phyloP scores from a whole-genome alignment of 1,139 yeast species.

The Yamadazyma siamensis region DNA sequence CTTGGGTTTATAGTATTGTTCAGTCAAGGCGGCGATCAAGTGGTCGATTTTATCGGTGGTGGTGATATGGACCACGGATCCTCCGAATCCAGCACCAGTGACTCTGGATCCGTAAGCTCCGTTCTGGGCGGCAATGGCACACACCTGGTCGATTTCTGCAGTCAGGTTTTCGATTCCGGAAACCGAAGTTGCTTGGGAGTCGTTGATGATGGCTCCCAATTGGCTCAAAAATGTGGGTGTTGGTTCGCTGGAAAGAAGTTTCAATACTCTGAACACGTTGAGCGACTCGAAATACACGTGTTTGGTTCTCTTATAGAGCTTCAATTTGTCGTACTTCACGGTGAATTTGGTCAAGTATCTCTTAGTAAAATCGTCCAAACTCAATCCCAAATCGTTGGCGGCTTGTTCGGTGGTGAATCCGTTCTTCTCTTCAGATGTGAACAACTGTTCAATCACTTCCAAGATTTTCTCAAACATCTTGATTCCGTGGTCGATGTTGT shows the following conservation, averaged over 20 bases:
- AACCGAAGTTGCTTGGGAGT: constrained; percentile 52
- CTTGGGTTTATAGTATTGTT: constrained; percentile 46
- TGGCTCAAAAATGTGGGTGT: constrained; percentile 26
- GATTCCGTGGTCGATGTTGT: constrained; percentile 43
- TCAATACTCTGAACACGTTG: constrained; percentile 53
- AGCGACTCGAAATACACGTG: constrained; percentile 67
- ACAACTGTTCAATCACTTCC: constrained; percentile 38
- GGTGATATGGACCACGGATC: constrained; percentile 66
- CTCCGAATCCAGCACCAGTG: constrained; percentile 86
- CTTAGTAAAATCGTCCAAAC: constrained; percentile 40
- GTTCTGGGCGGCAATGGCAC: constrained; percentile 48
- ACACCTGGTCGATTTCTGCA: constrained; percentile 51
- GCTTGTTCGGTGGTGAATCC: constrained; percentile 54
- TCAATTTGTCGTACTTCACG: constrained; percentile 53
- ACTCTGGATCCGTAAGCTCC: constrained; percentile 69
- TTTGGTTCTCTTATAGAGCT: constrained; percentile 55
- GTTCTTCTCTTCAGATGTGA: constrained; percentile 25
- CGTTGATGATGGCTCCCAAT: constrained; percentile 58
- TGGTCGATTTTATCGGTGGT: constrained; percentile 40
- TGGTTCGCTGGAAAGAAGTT: constrained; percentile 24
- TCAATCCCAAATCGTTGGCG: constrained; percentile 40
- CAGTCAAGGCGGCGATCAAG: constrained; percentile 45
- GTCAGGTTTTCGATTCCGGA: constrained; percentile 52
- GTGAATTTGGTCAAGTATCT: constrained; percentile 53
- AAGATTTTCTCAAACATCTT: constrained; percentile 38